These are phyloP conservation scores for Amniculicola lignicola DNA, from an alignment of 495 filamentous ascomycete species.

Conservation along the genomic window DNA sequence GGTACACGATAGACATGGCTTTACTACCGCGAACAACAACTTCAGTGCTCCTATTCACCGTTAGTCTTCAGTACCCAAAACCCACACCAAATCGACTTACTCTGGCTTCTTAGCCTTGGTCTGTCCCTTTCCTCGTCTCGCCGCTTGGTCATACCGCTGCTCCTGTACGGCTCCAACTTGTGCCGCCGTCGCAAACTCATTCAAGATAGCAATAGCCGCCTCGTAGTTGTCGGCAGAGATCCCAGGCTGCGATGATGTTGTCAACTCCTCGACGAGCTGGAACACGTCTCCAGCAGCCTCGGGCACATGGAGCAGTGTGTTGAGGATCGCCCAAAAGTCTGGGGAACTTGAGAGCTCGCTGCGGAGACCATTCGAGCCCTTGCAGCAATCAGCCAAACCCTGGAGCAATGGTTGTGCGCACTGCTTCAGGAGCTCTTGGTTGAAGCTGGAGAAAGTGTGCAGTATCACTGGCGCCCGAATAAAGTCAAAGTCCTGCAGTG, in stretches of 20 bases:
- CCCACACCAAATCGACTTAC: conserved; percentile 32
- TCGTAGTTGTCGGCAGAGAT: conserved; percentile 96
- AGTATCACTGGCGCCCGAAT: conserved; percentile 89
- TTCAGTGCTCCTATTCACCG: conserved; percentile 64
- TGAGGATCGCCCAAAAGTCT: conserved; percentile 93
- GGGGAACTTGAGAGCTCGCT: conserved; percentile 94
- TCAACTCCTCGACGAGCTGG: conserved; percentile 71
- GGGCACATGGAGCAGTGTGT: conserved; percentile 62
- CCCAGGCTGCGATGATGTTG: conserved; percentile 61
- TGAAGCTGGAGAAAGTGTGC: conserved; percentile 84
- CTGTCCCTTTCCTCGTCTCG: conserved; percentile 53
- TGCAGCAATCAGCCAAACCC: conserved; percentile 75
- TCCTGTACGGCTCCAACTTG: conserved; percentile 76
- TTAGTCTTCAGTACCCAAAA: conserved; percentile 46
- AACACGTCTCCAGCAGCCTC: conserved; percentile 77
- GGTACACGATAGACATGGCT: conserved; percentile 74
- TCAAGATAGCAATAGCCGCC: conserved; percentile 73
- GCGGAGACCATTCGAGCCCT: conserved; percentile 68
- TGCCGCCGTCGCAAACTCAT: conserved; percentile 83
- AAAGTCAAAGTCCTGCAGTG: conserved; percentile 69
- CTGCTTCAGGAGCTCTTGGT: conserved; percentile 70
- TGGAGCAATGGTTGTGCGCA: conserved; percentile 71
- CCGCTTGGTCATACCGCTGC: conserved; percentile 65
- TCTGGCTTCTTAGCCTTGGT: conserved; percentile 44
- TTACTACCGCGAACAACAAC: conserved; percentile 74